phyloP scores from a whole-genome alignment of 306 rosid species.

The Ormosia semicastrata region DNA sequence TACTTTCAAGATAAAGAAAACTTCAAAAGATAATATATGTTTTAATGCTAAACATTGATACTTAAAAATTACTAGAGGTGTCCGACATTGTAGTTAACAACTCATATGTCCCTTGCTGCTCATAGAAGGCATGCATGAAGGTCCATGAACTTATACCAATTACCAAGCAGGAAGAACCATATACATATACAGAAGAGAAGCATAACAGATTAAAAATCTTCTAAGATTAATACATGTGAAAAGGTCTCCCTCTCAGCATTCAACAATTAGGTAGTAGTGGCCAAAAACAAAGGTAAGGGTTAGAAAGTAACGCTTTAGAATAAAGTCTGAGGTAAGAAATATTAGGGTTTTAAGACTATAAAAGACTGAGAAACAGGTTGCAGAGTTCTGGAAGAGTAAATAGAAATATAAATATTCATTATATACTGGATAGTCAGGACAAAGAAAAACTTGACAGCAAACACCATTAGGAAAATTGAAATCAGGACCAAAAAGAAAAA shows the following conservation, averaged over 20 bases:
- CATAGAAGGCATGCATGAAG: not conserved
- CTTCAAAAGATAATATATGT: not conserved
- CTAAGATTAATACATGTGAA: not conserved
- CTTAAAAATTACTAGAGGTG: not conserved
- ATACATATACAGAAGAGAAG: not conserved
- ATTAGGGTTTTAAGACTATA: not conserved
- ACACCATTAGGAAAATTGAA: not conserved
- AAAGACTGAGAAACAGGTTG: not conserved
- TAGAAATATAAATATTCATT: not conserved
- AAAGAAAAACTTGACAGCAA: not conserved
- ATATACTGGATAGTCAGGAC: not conserved
- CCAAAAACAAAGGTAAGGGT: not conserved
- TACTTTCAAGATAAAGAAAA: constrained; percentile 2
- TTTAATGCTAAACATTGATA: not conserved
- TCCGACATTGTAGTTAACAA: not conserved
- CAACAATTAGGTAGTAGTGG: not conserved
- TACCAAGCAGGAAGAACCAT: not conserved
- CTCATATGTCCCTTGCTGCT: not conserved
- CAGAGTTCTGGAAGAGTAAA: not conserved
- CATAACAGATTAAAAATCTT: not conserved
- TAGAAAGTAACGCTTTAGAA: not conserved
- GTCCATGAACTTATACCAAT: not conserved
- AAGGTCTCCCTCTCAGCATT: not conserved
- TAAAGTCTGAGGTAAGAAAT: not conserved
- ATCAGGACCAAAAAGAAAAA: not conserved